Evolutionary conservation across 169 alveolate species (phyloP), one percentile per base, ranked within the genome.

Genomic region (Plasmodium blacklocki): DNA sequence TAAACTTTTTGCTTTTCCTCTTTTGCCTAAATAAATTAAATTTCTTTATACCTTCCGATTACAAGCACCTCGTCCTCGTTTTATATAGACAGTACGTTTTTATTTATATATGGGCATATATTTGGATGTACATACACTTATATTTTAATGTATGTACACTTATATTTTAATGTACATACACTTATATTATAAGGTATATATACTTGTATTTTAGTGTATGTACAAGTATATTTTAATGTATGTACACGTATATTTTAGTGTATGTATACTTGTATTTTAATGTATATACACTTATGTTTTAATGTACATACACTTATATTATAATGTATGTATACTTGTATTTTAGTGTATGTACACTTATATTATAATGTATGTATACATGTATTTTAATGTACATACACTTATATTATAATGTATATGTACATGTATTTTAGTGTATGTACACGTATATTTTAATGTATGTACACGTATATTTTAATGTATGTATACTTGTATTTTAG

Each of bases 1-100:
- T 96, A 59, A 93, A 96, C 71, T 97, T 98, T 76, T 90, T 96
- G 4, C 93, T 93, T 19, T 95, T 96, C 75, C 92, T 98, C 56
- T 89, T 94, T 70, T 89, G 97, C 56, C 88, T 97, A 54, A 93
- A 89, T 47, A 76, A 90, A 15, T 29, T 75, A 11, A 45, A 67
- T 21, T 56, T 91, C 45, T 74, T 93, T 45, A 18, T 32, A 12
- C 56, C 39, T 18, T n/a, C 59, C 0, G 94, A 91, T 60, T 76
- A 93, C 39, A 88, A 85, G 15, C 88, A 87, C 45, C 88, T 87
- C 29, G 96, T 91, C 21, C 89, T 93, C 21, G 93, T 92, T 67
- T 54, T 93, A 6, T 89, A 91, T 62, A 45, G 83, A 15, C 93
- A 87, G 94, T 90, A 67, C 47, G 21, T 12, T 23, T 62, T 21